Evolutionary conservation across 2,329 filamentous ascomycete species (phyloP).

Genomic region (Penicillium sp.): DNA sequence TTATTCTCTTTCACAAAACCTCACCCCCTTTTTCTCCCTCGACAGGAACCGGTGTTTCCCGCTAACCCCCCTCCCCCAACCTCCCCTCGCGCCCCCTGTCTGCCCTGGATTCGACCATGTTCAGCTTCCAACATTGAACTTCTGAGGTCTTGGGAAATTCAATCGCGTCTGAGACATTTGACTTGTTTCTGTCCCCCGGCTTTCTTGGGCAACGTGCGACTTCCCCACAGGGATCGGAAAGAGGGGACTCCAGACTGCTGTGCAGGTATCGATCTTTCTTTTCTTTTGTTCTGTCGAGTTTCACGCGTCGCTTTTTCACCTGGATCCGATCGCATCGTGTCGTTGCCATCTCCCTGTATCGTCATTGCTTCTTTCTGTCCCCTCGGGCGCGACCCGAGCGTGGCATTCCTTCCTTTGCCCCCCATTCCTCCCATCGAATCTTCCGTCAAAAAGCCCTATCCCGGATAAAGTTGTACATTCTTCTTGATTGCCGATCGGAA

Average conservation of each 20-base stretch:
- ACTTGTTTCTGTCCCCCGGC: constrained; percentile 21
- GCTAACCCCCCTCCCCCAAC: neutral
- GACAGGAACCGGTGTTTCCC: constrained; percentile 14
- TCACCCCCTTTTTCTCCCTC: constrained; percentile 13
- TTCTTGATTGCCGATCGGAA: constrained; percentile 21
- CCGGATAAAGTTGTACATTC: constrained; percentile 16
- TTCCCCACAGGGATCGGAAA: constrained; percentile 20
- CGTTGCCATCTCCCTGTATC: constrained; percentile 1
- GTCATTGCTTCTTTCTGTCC: constrained; percentile 17
- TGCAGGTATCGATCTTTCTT: constrained; percentile 27
- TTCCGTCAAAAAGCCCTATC: constrained; percentile 17
- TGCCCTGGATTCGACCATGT: constrained; percentile 27
- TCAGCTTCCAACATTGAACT: constrained; percentile 20
- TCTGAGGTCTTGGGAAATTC: constrained; percentile 17
- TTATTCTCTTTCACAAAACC: constrained; percentile 3
- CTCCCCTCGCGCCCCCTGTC: constrained; percentile 31
- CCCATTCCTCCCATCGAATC: constrained; percentile 26
- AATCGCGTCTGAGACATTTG: constrained; percentile 25
- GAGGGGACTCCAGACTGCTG: constrained; percentile 30
- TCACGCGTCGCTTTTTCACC: constrained; percentile 14
- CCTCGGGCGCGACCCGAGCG: constrained; percentile 14
- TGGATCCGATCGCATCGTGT: neutral
- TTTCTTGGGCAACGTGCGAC: constrained; percentile 21
- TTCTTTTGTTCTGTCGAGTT: constrained; percentile 17
- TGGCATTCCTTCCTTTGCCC: constrained; percentile 15